Evolutionary conservation across 2,329 filamentous ascomycete genomes (phyloP).

Genomic region (Scedosporium dehoogii): DNA sequence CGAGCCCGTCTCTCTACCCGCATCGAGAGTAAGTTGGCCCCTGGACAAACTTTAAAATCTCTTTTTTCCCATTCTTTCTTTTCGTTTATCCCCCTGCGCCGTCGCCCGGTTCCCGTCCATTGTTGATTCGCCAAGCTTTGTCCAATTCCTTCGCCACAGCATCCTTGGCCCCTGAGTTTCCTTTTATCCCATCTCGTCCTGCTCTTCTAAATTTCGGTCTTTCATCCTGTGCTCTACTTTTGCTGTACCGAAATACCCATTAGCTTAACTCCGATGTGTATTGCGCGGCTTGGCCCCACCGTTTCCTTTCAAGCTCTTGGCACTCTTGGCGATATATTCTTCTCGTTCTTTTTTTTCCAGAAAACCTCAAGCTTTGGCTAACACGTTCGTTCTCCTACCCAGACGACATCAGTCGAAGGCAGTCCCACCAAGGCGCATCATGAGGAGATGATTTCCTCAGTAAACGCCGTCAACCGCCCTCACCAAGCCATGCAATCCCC

Average conservation of each 20-base stretch:
- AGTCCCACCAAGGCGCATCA: neutral
- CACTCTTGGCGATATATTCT: neutral
- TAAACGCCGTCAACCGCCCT: neutral
- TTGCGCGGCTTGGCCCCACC: neutral
- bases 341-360: neutral
- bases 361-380: neutral
- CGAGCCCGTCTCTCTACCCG: constrained; percentile 81
- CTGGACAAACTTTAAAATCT: neutral
- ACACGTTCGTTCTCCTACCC: neutral
- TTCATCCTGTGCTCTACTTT: neutral
- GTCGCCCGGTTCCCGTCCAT: neutral
- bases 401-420: constrained; percentile 5
- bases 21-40: constrained; percentile 60
- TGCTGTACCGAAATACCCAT: constrained; percentile 1
- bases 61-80: neutral
- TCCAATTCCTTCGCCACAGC: neutral
- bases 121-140: neutral
- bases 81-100: neutral
- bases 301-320: constrained; percentile 1
- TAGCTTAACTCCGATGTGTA: constrained; percentile 4
- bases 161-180: neutral
- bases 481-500: constrained; percentile 43
- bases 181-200: neutral
- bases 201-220: neutral
- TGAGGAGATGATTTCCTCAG: neutral